These are phyloP conservation scores for Phialemoniopsis sp. DNA, from an alignment of 2,329 filamentous ascomycete genomes.

Conservation along the genomic window DNA sequence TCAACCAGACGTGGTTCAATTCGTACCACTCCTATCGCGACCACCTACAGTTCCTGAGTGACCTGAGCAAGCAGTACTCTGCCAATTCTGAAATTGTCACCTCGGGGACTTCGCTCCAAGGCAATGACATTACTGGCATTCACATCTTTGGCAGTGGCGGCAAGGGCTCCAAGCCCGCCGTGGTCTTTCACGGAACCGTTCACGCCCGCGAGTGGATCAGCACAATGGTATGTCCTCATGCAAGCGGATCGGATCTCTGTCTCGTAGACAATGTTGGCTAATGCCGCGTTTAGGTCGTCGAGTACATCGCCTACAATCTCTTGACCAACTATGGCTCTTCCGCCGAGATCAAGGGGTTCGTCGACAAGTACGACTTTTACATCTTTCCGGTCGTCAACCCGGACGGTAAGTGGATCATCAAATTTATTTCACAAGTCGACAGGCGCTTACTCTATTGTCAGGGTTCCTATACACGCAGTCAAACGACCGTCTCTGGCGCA, in stretches of 20 bases:
- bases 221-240: slow-evolving; percentile 35
- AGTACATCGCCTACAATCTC: slow-evolving; percentile 48
- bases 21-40: slow-evolving; percentile 49
- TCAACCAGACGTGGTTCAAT: slow-evolving; percentile 43
- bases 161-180: slow-evolving; percentile 42
- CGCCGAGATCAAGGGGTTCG: slow-evolving; percentile 33
- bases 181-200: slow-evolving; percentile 53
- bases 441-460: slow-evolving; percentile 12
- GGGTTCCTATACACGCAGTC: slow-evolving; percentile 57
- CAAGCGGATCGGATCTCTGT: too few species aligned
- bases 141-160: slow-evolving; percentile 45
- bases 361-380: slow-evolving; percentile 64
- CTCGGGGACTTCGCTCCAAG: slow-evolving; percentile 38
- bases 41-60: slow-evolving; percentile 42
- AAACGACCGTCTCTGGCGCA: slow-evolving; percentile 56
- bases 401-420: slow-evolving; percentile 45
- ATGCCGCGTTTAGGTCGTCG: slow-evolving; percentile 27
- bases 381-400: slow-evolving; percentile 61
- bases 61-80: slow-evolving; percentile 39
- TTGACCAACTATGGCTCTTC: slow-evolving; percentile 37
- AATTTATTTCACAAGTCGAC: too few species aligned
- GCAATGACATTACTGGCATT: slow-evolving; percentile 54
- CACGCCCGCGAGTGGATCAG: slow-evolving; percentile 60
- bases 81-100: slow-evolving; percentile 41
- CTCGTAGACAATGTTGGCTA: neutral